Evolutionary conservation across 148 eudicot species (phyloP).

Genomic region (Rhododendron ovatum): DNA sequence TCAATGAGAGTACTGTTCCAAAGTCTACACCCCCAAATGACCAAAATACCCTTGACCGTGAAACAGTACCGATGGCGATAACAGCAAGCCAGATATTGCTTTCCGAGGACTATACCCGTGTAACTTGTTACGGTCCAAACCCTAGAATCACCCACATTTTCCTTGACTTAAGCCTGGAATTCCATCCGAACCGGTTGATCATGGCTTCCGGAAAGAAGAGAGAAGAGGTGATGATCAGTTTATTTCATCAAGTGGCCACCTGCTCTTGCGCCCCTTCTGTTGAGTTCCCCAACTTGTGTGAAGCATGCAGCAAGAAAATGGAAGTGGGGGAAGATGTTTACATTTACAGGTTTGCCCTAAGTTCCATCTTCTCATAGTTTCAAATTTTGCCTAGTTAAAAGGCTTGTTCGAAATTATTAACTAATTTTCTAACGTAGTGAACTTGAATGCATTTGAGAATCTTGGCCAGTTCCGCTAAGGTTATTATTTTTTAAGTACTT

Average conservation of each 20-base stretch:
- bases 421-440: background rate
- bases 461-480: rapidly evolving
- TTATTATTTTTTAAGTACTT: too few relatives aligned
- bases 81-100: background rate
- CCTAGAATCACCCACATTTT: constrained; percentile 1
- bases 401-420: background rate
- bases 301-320: background rate
- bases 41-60: background rate
- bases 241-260: background rate
- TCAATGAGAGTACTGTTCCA: background rate
- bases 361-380: background rate
- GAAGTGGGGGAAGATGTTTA: background rate
- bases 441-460: background rate
- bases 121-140: background rate
- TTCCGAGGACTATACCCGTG: background rate
- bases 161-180: background rate
- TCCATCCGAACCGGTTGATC: background rate
- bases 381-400: background rate
- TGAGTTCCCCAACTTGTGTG: background rate
- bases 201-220: background rate
- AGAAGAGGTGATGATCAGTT: background rate
- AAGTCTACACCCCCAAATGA: background rate
- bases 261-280: background rate
- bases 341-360: background rate
- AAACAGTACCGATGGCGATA: background rate